These are phyloP conservation scores for Castanospermum australe DNA, from an alignment of 306 rosid species.

Conservation along the genomic window DNA sequence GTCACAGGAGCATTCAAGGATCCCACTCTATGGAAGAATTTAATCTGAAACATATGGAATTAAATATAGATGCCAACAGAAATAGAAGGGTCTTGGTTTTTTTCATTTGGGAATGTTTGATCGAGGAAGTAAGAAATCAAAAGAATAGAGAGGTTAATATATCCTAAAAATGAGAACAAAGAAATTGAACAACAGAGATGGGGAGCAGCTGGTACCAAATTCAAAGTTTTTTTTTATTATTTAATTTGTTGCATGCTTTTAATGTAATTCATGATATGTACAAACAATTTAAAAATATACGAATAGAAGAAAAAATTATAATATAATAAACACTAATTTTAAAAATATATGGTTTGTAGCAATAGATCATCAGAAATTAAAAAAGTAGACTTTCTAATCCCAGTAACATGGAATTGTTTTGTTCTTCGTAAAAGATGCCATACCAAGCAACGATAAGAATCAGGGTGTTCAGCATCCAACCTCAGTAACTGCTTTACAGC, in stretches of 20 bases:
- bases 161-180: background rate
- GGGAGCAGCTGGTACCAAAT: background rate
- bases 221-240: background rate
- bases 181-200: background rate
- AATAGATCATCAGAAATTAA: background rate
- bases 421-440: conserved; percentile 13
- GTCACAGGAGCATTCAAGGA: conserved; percentile 66
- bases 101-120: background rate
- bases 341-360: background rate
- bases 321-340: background rate
- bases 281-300: background rate
- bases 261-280: background rate
- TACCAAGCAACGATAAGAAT: conserved; percentile 92
- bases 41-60: conserved; percentile 57
- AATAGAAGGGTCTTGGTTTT: background rate
- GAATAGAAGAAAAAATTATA: background rate
- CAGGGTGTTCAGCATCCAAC: conserved; percentile 91
- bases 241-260: background rate
- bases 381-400: conserved; percentile 1
- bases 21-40: conserved; percentile 80
- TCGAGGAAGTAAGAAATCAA: background rate
- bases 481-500: conserved; percentile 91
- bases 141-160: background rate
- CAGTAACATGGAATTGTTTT: conserved; percentile 13
- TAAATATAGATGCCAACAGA: conserved; percentile 25